Evolutionary conservation across 306 rosid genomes (phyloP).

Genomic region (Fragaria iinumae): DNA sequence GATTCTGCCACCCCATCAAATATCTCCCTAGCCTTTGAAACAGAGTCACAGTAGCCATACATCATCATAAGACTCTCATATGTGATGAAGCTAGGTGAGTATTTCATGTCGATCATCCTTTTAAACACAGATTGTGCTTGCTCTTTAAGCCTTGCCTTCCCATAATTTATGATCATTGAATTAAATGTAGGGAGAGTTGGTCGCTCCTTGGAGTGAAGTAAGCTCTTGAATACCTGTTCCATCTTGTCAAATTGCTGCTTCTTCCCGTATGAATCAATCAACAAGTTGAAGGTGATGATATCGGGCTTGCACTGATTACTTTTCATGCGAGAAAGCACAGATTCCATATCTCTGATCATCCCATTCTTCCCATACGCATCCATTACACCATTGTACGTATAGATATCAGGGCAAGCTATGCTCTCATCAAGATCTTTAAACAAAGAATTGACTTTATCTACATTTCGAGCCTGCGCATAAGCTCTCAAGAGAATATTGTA

Average conservation of each 20-base stretch:
- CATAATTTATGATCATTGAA: slow-evolving; percentile 88
- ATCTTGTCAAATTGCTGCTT: slow-evolving; percentile 84
- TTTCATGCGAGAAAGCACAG: slow-evolving; percentile 72
- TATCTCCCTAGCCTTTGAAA: slow-evolving; percentile 67
- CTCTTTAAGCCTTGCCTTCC: slow-evolving; percentile 75
- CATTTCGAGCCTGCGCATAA: slow-evolving; percentile 69
- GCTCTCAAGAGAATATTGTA: slow-evolving; percentile 89
- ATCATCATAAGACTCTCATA: slow-evolving; percentile 76
- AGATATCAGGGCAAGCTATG: slow-evolving; percentile 65
- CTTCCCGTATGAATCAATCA: slow-evolving; percentile 91
- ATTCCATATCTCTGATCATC: slow-evolving; percentile 90
- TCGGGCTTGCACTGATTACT: slow-evolving; percentile 72
- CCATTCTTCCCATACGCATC: slow-evolving; percentile 88
- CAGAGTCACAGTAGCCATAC: slow-evolving; percentile 75
- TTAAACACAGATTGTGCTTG: slow-evolving; percentile 60
- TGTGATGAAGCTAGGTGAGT: slow-evolving; percentile 69
- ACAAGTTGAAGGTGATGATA: slow-evolving; percentile 72
- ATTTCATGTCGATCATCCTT: slow-evolving; percentile 71
- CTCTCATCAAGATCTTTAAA: slow-evolving; percentile 88
- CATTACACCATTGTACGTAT: slow-evolving; percentile 90
- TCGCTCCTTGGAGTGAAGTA: slow-evolving; percentile 67
- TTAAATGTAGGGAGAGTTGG: slow-evolving; percentile 87
- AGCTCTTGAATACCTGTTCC: slow-evolving; percentile 94
- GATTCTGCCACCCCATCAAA: slow-evolving; percentile 66
- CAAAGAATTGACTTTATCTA: slow-evolving; percentile 59